Conservation (phyloP, 169 alveolate genomes). For the Plasmodium inui region DNA sequence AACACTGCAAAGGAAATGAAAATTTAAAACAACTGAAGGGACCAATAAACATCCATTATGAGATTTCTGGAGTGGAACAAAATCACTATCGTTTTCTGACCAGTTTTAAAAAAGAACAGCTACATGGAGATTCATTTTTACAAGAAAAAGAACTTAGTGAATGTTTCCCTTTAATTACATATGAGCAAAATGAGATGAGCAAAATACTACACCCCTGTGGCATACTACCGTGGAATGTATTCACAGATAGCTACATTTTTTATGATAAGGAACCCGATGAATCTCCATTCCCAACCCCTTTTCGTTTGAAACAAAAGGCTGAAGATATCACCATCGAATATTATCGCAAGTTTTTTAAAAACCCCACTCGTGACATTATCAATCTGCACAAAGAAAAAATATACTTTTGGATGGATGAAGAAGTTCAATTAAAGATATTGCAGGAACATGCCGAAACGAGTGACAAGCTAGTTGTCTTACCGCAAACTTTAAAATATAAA, state of each 20-base stretch:
- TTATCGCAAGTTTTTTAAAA: constrained; percentile 58
- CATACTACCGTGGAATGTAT: constrained; percentile 78
- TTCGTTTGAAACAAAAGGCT: constrained; percentile 36
- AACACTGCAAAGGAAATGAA: constrained; percentile 49
- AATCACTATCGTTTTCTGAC: constrained; percentile 45
- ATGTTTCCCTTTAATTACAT: constrained; percentile 64
- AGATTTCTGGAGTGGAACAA: constrained; percentile 45
- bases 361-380: background rate
- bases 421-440: constrained; percentile 9
- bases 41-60: constrained; percentile 61
- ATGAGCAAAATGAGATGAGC: constrained; percentile 52
- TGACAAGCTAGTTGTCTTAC: constrained; percentile 46
- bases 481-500: constrained; percentile 71
- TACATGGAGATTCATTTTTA: constrained; percentile 35
- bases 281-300: constrained; percentile 38
- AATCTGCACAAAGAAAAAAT: constrained; percentile 19
- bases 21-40: constrained; percentile 42
- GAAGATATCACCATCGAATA: constrained; percentile 69
- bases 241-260: constrained; percentile 77
- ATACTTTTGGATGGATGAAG: constrained; percentile 68
- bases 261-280: constrained; percentile 70
- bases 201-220: constrained; percentile 84
- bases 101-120: constrained; percentile 44
- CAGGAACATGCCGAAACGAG: constrained; percentile 55
- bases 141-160: constrained; percentile 27